A percentile compares a stretch with the other conserved stretches of the same genome.
phyloP scores from a whole-genome alignment of 805 yeast species.

The Middelhovenomyces tepae region DNA sequence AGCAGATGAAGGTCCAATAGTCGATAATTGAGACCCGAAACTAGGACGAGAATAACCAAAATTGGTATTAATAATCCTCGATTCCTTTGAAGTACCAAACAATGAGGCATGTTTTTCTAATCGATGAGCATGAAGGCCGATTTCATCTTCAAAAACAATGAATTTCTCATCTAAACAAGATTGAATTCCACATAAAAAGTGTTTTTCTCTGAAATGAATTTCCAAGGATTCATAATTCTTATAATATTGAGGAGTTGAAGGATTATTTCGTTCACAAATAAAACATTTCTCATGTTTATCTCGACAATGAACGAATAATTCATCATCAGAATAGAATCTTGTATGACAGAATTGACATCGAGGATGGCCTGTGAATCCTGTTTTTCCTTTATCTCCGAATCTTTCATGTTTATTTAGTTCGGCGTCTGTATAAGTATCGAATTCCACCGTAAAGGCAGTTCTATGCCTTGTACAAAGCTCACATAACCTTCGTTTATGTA shows the following conservation, averaged over 20 bases:
- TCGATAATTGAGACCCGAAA: slow-evolving; percentile 49
- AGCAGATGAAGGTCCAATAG: slow-evolving; percentile 32
- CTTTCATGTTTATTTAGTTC: slow-evolving; percentile 62
- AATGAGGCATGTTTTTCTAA: slow-evolving; percentile 67
- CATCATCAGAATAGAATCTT: slow-evolving; percentile 83
- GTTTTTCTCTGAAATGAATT: slow-evolving; percentile 64
- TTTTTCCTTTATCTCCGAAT: slow-evolving; percentile 48
- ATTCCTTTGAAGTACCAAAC: slow-evolving; percentile 33
- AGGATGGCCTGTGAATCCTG: slow-evolving; percentile 85
- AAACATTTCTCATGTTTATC: slow-evolving; percentile 82
- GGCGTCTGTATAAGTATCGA: slow-evolving; percentile 49
- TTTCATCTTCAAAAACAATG: slow-evolving; percentile 80
- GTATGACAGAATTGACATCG: slow-evolving; percentile 71
- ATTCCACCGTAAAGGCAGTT: slow-evolving; percentile 67
- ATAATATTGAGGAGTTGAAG: slow-evolving; percentile 50
- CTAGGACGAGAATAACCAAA: slow-evolving; percentile 9
- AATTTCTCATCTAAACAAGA: slow-evolving; percentile 81
- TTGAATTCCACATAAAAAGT: slow-evolving; percentile 69
- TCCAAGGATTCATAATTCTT: slow-evolving; percentile 65
- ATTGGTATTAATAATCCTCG: slow-evolving; percentile 15
- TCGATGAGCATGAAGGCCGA: slow-evolving; percentile 85
- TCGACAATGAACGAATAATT: slow-evolving; percentile 70
- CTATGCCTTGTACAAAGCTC: slow-evolving; percentile 69
- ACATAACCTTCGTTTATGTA: slow-evolving; percentile 60
- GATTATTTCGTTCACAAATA: slow-evolving; percentile 62